Conservation (phyloP, 371 early-diverging fungal species). For the Amoeboaphelidium protococcarum region DNA sequence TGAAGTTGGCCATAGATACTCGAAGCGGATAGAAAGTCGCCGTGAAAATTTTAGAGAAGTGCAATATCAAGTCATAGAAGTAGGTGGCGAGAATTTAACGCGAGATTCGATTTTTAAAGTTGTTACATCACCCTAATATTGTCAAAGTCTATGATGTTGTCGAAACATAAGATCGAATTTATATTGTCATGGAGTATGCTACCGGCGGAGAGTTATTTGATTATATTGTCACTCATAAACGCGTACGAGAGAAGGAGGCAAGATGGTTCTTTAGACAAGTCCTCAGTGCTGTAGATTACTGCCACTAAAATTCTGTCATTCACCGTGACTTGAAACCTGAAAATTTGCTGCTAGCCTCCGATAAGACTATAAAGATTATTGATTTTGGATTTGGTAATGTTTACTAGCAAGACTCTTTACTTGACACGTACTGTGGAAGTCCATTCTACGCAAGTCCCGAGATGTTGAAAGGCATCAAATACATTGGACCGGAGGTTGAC, state of each 20-base stretch:
- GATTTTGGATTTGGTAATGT: slow-evolving; percentile 19
- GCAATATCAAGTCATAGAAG: slow-evolving; percentile 65
- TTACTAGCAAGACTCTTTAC: slow-evolving; percentile 9
- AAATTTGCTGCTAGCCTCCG: slow-evolving; percentile 14
- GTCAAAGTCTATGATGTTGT: slow-evolving; percentile 24
- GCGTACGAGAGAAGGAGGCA: not conserved
- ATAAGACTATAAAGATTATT: slow-evolving; percentile 14
- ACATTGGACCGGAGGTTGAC: slow-evolving; percentile 23
- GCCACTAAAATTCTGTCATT: slow-evolving; percentile 19
- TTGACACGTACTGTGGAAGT: slow-evolving; percentile 17
- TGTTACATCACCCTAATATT: slow-evolving; percentile 86
- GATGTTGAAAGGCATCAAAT: slow-evolving; percentile 12
- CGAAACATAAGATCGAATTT: slow-evolving; percentile 5
- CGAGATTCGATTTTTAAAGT: slow-evolving; percentile 85
- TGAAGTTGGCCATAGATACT: slow-evolving; percentile 35
- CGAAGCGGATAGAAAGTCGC: slow-evolving; percentile 35
- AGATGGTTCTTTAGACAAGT: not conserved
- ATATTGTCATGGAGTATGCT: slow-evolving; percentile 1
- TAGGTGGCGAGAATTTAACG: slow-evolving; percentile 81
- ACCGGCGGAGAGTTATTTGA: slow-evolving; percentile 2
- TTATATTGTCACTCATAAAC: not conserved
- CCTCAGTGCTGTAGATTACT: slow-evolving; percentile 83
- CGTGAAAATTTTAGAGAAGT: slow-evolving; percentile 75
- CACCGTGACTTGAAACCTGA: slow-evolving; percentile 21
- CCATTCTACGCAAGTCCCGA: slow-evolving; percentile 24